Conservation (phyloP, 163 green algal species). For the Scenedesmus sp. region DNA sequence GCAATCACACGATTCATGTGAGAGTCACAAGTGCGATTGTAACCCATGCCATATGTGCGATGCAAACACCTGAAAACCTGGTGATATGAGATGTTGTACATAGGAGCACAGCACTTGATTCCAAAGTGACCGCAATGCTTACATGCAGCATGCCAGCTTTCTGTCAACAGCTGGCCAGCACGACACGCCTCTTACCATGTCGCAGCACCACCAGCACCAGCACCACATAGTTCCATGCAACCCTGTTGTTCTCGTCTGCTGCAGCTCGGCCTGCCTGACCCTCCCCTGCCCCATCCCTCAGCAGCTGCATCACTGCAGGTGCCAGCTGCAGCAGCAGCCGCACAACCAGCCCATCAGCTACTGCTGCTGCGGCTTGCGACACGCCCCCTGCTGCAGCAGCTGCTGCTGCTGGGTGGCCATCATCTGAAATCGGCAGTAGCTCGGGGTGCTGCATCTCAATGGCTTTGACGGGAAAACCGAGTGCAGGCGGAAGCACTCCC, state of each 20-base stretch:
- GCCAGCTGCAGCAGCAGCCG: not conserved
- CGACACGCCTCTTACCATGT: not conserved
- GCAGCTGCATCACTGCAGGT: not conserved
- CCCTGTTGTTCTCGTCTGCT: not conserved
- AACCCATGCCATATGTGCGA: too few relatives aligned
- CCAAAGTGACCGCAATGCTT: too few relatives aligned
- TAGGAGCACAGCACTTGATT: too few relatives aligned
- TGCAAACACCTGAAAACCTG: too few relatives aligned
- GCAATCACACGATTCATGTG: too few relatives aligned
- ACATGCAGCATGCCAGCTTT: too few relatives aligned
- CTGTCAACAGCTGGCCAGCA: not conserved
- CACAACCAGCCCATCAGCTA: not conserved
- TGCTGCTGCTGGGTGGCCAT: too few relatives aligned
- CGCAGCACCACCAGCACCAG: not conserved
- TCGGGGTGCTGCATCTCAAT: not conserved
- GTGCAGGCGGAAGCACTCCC: not conserved
- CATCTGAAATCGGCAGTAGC: not conserved
- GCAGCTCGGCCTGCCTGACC: not conserved
- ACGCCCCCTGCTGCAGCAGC: not conserved
- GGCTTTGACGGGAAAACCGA: not conserved
- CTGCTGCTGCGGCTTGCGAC: not conserved
- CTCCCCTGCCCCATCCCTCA: not conserved
- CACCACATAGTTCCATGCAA: not conserved
- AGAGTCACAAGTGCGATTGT: too few relatives aligned
- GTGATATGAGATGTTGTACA: too few relatives aligned